A percentile compares a stretch with the other conserved stretches of the same genome.
phyloP scores from a whole-genome alignment of 1,139 yeast genomes.

The Kodamaea ohmeri region DNA sequence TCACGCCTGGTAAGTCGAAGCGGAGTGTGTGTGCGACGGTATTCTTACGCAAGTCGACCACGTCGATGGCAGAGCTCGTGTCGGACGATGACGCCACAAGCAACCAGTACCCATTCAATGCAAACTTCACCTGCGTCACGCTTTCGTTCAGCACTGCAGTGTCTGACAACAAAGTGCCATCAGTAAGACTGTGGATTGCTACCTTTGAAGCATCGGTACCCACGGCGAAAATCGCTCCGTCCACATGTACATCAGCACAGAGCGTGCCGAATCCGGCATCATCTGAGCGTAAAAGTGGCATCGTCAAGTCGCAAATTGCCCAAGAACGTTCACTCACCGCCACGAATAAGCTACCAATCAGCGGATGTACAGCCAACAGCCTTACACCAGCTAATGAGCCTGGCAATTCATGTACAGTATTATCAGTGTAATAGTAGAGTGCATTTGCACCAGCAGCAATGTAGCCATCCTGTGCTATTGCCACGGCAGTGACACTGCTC shows the following conservation, averaged over 20 bases:
- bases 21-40: slow-evolving; percentile 28
- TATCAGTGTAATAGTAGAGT: slow-evolving; percentile 3
- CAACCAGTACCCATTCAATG: slow-evolving; percentile 72
- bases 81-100: slow-evolving; percentile 21
- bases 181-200: slow-evolving; percentile 42
- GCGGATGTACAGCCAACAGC: slow-evolving; percentile 34
- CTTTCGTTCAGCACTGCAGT: slow-evolving; percentile 25
- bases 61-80: slow-evolving; percentile 30
- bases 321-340: slow-evolving; percentile 29
- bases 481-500: slow-evolving; percentile 16
- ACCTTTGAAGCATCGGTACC: slow-evolving; percentile 41
- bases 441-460: slow-evolving; percentile 7
- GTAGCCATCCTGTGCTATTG: slow-evolving; percentile 15
- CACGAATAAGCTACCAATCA: slow-evolving; percentile 27
- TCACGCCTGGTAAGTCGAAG: slow-evolving; percentile 18
- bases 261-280: slow-evolving; percentile 15
- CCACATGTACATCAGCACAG: slow-evolving; percentile 55
- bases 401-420: not conserved
- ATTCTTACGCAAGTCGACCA: slow-evolving; percentile 59
- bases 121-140: slow-evolving; percentile 48
- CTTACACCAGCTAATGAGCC: slow-evolving; percentile 13
- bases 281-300: slow-evolving; percentile 2
- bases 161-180: slow-evolving; percentile 38
- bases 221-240: slow-evolving; percentile 59
- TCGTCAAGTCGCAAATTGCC: slow-evolving; percentile 27